Conservation (phyloP, 805 yeast species). For the Phaffomyces opuntiae region DNA sequence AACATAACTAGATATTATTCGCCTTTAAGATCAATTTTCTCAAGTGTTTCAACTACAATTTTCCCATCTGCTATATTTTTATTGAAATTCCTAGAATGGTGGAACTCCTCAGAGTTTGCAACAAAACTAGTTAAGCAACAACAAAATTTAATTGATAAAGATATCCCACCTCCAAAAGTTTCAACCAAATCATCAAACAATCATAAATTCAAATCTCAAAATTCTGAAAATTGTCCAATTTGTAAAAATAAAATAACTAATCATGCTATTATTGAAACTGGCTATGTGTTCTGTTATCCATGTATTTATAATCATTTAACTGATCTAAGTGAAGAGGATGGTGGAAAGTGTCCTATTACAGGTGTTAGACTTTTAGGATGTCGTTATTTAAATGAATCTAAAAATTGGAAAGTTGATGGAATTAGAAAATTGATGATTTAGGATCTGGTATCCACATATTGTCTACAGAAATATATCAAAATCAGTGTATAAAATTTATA, state of each 20-base stretch:
- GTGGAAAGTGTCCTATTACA: constrained; percentile 81
- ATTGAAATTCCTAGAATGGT: constrained; percentile 87
- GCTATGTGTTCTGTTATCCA: constrained; percentile 81
- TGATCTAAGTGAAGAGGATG: constrained; percentile 36
- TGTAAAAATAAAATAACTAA: constrained; percentile 60
- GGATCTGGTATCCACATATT: neutral
- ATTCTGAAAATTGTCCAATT: constrained; percentile 55
- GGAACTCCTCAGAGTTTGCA: constrained; percentile 74
- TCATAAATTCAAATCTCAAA: constrained; percentile 13
- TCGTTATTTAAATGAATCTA: constrained; percentile 46
- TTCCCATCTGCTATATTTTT: constrained; percentile 80
- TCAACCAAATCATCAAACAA: constrained; percentile 1
- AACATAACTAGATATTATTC: constrained; percentile 8
- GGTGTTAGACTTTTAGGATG: constrained; percentile 69
- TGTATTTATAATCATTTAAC: constrained; percentile 68
- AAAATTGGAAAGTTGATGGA: constrained; percentile 70
- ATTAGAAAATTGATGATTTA: constrained; percentile 66
- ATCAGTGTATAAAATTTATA: neutral
- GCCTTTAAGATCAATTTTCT: constrained; percentile 13
- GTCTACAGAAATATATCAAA: neutral
- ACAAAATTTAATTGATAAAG: constrained; percentile 37
- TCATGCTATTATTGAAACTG: constrained; percentile 88
- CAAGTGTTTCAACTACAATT: constrained; percentile 29
- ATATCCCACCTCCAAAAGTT: constrained; percentile 33
- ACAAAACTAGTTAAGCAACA: constrained; percentile 44